Conservation (phyloP, 148 eudicot genomes). For the Silene conica region DNA sequence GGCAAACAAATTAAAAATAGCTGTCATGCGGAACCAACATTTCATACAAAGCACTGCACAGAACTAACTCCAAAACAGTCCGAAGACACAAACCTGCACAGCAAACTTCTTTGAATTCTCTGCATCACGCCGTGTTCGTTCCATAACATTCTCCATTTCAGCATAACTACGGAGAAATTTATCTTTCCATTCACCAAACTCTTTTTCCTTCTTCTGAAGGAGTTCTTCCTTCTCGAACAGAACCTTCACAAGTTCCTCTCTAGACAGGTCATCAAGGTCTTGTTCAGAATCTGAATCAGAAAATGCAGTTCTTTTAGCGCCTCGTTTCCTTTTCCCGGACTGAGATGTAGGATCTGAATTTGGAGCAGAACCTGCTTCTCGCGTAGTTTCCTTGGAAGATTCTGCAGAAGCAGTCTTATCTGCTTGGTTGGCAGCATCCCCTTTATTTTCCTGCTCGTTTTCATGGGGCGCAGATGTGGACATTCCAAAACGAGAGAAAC, state of each 20-base stretch:
- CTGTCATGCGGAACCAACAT: constrained; percentile 4
- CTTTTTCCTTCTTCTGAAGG: constrained; percentile 46
- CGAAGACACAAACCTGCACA: constrained; percentile 54
- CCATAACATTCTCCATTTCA: constrained; percentile 87
- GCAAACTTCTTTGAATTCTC: constrained; percentile 88
- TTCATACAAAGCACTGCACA: not conserved
- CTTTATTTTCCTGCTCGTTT: constrained; percentile 39
- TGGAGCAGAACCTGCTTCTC: constrained; percentile 41
- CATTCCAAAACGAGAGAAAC: constrained; percentile 48
- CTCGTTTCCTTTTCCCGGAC: constrained; percentile 30
- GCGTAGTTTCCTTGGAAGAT: constrained; percentile 23
- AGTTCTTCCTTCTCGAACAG: constrained; percentile 59
- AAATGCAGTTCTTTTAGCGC: constrained; percentile 48
- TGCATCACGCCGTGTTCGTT: constrained; percentile 72
- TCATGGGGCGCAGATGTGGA: constrained; percentile 72
- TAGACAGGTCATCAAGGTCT: constrained; percentile 48
- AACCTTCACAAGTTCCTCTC: constrained; percentile 68
- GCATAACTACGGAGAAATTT: constrained; percentile 70
- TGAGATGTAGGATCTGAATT: constrained; percentile 22
- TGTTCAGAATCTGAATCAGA: constrained; percentile 56
- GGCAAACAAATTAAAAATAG: not conserved
- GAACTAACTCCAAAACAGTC: not conserved
- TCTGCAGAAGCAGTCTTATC: constrained; percentile 31
- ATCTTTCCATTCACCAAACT: constrained; percentile 60
- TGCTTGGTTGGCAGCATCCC: constrained; percentile 21